Percentiles rank a stretch among this genome's conserved stretches.
These are phyloP conservation scores for Adenanthera pavonina DNA, from an alignment of 306 rosid genomes.

Conservation along the genomic window DNA sequence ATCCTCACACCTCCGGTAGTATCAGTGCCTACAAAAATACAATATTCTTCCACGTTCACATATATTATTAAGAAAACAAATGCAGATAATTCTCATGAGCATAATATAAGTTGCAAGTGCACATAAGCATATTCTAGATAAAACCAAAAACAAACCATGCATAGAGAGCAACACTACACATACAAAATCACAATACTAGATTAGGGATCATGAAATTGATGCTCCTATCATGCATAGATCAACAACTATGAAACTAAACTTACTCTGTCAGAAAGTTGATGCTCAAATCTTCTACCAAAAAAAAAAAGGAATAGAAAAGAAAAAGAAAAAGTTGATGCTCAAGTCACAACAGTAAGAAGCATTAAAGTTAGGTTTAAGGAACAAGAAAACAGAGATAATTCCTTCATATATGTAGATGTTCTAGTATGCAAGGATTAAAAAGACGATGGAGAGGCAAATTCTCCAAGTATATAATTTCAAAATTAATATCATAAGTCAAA, in stretches of 20 bases:
- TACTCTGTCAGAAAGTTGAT: neutral
- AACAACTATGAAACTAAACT: neutral
- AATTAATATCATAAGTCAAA: neutral
- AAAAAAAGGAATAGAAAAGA: too few species aligned
- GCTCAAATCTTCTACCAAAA: neutral
- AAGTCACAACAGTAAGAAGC: neutral
- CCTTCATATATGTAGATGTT: neutral
- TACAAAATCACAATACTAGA: conserved; percentile 32
- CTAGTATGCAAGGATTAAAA: neutral
- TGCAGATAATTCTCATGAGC: conserved; percentile 2
- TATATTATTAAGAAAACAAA: conserved; percentile 15
- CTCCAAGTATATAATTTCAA: conserved; percentile 2
- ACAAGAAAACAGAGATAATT: neutral
- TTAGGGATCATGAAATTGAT: conserved; percentile 19
- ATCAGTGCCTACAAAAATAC: conserved; percentile 68
- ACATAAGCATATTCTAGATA: conserved; percentile 24
- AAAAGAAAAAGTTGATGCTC: neutral
- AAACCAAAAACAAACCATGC: conserved; percentile 18
- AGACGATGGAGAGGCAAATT: neutral
- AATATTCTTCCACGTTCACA: conserved; percentile 29
- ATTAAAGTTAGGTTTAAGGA: neutral
- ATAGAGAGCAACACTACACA: conserved; percentile 32
- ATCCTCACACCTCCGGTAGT: conserved; percentile 83
- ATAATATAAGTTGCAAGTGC: neutral
- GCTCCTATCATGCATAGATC: conserved; percentile 21